phyloP scores from a whole-genome alignment of 2,329 filamentous ascomycete genomes.

The Apiospora phragmitis region DNA sequence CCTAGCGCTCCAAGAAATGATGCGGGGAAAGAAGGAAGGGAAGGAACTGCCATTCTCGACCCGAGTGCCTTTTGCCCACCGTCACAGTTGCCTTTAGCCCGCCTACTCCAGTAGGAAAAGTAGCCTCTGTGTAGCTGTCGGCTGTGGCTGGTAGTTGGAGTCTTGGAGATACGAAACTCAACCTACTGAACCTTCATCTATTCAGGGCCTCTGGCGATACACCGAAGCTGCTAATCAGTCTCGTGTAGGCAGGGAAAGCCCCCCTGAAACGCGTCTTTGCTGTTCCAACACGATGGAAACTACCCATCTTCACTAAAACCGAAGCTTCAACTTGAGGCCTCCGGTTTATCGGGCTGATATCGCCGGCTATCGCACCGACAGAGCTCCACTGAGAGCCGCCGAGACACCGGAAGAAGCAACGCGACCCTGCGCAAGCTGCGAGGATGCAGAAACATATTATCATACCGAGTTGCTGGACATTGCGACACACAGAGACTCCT shows the following conservation, averaged over 20 bases:
- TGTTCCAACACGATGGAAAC: neutral
- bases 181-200: neutral
- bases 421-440: neutral
- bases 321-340: neutral
- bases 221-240: neutral
- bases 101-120: slow-evolving; percentile 4
- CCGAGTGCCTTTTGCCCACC: neutral
- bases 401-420: neutral
- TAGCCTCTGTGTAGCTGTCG: neutral
- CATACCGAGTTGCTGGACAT: neutral
- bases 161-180: neutral
- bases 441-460: neutral
- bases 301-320: neutral
- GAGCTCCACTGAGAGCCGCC: slow-evolving; percentile 5
- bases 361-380: neutral
- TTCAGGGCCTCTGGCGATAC: neutral
- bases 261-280: neutral
- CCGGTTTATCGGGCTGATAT: neutral
- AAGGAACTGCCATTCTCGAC: neutral
- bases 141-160: neutral
- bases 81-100: neutral
- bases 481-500: neutral
- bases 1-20: neutral
- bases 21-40: neutral
- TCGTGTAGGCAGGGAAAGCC: neutral